Evolutionary conservation across 169 alveolate species (phyloP).

Genomic region (Toxoplasma gondii): DNA sequence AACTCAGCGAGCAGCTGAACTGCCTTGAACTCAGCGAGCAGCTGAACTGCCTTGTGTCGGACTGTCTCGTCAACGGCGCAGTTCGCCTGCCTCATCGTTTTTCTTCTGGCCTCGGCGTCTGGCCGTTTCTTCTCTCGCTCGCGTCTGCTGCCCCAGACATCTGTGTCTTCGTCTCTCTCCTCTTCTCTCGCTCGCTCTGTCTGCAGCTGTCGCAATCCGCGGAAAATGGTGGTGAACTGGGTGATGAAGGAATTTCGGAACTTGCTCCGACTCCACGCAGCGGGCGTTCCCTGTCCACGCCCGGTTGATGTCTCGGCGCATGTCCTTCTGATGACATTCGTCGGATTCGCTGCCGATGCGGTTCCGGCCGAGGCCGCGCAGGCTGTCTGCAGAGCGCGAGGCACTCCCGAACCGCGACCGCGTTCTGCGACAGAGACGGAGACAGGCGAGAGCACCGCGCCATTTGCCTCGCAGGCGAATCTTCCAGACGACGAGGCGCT

Average conservation of each 20-base stretch:
- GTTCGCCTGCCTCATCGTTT: too few relatives aligned
- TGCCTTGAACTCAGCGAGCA: too few relatives aligned
- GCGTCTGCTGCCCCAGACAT: neutral
- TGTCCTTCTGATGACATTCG: constrained; percentile 96
- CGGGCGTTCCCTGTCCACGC: constrained; percentile 67
- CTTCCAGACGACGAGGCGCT: neutral
- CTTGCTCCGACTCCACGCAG: constrained; percentile 92
- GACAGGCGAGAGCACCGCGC: neutral
- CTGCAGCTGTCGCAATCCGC: constrained; percentile 92
- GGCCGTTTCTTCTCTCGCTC: neutral
- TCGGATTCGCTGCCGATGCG: constrained; percentile 85
- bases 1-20: too few relatives aligned
- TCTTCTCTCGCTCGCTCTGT: constrained; percentile 89
- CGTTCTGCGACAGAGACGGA: neutral
- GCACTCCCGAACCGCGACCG: neutral
- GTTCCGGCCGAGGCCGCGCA: constrained; percentile 62
- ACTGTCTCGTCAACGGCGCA: too few relatives aligned
- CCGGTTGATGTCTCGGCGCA: constrained; percentile 90
- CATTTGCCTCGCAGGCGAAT: too few relatives aligned
- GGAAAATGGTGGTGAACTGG: constrained; percentile 99
- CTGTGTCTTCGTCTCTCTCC: neutral
- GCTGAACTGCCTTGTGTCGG: too few relatives aligned
- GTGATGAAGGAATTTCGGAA: constrained; percentile 99
- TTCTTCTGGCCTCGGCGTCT: too few relatives aligned
- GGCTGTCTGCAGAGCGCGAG: neutral